Conservation (phyloP, 2,329 filamentous ascomycete species). For the Fusarium heterosporum region DNA sequence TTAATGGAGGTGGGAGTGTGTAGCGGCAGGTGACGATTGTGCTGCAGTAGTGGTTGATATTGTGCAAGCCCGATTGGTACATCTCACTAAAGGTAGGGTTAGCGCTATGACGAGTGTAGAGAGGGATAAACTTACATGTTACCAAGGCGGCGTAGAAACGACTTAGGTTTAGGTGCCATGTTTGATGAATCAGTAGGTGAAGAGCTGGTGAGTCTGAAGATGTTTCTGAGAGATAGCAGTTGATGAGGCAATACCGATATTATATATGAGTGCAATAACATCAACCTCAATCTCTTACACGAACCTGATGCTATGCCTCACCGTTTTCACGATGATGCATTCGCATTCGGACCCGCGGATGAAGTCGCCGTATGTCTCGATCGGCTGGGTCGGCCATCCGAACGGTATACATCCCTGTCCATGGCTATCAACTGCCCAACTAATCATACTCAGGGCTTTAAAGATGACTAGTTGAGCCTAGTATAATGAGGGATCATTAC, state of each 20-base stretch:
- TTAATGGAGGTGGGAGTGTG: background rate
- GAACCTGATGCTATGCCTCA: background rate
- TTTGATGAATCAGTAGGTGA: background rate
- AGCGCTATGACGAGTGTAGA: background rate
- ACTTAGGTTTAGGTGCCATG: slow-evolving; percentile 10
- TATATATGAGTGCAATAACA: background rate
- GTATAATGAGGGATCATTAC: background rate
- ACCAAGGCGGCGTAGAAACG: slow-evolving; percentile 6
- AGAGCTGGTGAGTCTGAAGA: background rate
- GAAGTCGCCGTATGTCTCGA: background rate
- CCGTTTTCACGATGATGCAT: background rate
- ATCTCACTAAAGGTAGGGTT: background rate
- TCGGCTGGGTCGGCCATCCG: slow-evolving; percentile 2
- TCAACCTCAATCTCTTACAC: background rate
- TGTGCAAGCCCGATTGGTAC: slow-evolving; percentile 13
- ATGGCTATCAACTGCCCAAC: too few relatives aligned
- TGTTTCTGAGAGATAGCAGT: background rate
- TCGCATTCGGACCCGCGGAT: background rate
- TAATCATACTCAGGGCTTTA: too few relatives aligned
- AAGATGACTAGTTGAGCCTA: too few relatives aligned
- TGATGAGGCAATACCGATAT: background rate
- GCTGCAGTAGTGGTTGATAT: slow-evolving; percentile 1
- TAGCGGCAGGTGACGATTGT: slow-evolving; percentile 9
- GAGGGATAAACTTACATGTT: background rate
- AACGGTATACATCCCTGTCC: background rate